Evolutionary conservation across 345 rosid genomes (phyloP).

Genomic region (Salix arbutifolia): DNA sequence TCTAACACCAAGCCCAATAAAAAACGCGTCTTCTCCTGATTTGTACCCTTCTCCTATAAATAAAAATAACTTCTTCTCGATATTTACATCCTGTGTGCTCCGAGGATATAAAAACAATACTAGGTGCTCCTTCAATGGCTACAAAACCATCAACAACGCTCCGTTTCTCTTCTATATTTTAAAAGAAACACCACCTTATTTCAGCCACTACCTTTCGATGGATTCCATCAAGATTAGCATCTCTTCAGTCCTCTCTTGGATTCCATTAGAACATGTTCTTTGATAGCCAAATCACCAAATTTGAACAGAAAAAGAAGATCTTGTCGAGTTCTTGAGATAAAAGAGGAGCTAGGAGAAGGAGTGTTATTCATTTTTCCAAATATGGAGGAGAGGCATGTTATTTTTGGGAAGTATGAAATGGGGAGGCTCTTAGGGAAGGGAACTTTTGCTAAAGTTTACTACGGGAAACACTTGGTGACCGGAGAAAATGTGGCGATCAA

Average conservation of each 20-base stretch:
- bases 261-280: constrained; percentile 9
- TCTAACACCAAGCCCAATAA: background rate
- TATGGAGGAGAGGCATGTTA: background rate
- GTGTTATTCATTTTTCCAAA: background rate
- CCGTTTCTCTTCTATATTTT: background rate
- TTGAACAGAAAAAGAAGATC: background rate
- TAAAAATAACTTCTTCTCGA: no score
- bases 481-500: background rate
- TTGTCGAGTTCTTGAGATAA: background rate
- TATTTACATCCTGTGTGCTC: background rate
- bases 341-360: no score
- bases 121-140: background rate
- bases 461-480: background rate
- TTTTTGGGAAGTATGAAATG: background rate
- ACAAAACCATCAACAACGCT: background rate
- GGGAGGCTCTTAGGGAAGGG: background rate
- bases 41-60: background rate
- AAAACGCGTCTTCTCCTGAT: background rate
- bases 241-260: constrained; percentile 42
- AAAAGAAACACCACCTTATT: no score
- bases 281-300: background rate
- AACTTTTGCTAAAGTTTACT: background rate
- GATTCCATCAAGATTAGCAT: constrained; percentile 30
- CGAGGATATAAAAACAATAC: background rate
- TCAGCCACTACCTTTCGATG: constrained; percentile 15